Percentiles rank a stretch among this genome's conserved stretches.
These are phyloP conservation scores for Epichloe gansuensis DNA, from an alignment of 2,329 filamentous ascomycete genomes.

Conservation along the genomic window DNA sequence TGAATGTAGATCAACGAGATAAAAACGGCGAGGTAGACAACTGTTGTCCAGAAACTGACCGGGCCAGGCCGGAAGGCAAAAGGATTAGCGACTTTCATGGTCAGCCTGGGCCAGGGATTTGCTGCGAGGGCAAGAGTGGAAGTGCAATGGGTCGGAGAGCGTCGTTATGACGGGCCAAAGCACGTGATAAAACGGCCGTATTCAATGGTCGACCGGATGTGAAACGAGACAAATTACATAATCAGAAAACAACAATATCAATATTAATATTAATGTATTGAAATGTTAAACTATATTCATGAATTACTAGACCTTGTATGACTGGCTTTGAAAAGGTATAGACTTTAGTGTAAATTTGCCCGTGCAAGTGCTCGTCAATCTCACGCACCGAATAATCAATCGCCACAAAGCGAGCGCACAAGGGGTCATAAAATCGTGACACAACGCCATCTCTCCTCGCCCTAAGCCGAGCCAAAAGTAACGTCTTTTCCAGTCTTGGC, in stretches of 20 bases:
- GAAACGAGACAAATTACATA: too few species aligned
- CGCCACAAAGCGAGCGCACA: too few species aligned
- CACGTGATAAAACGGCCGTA: background rate
- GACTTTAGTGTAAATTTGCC: too few species aligned
- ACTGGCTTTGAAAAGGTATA: too few species aligned
- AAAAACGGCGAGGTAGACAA: conserved; percentile 66
- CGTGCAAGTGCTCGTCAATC: too few species aligned
- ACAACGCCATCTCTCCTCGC: too few species aligned
- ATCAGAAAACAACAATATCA: too few species aligned
- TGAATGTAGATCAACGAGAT: conserved; percentile 62
- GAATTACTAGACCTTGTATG: too few species aligned
- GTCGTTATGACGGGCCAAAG: background rate
- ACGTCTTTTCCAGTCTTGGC: conserved; percentile 34
- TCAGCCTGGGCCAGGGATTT: background rate
- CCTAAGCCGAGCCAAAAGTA: conserved; percentile 11
- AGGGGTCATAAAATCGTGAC: too few species aligned
- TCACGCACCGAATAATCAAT: too few species aligned
- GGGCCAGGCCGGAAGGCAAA: conserved; percentile 69
- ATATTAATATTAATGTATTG: too few species aligned
- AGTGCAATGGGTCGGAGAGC: background rate
- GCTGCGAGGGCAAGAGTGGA: background rate
- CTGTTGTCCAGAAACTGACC: conserved; percentile 66
- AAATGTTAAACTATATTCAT: too few species aligned
- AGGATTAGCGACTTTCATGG: conserved; percentile 32
- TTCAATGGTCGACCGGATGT: background rate